Evolutionary conservation across 2,329 filamentous ascomycete species (phyloP).

Genomic region (Sodiomyces alkalinus): DNA sequence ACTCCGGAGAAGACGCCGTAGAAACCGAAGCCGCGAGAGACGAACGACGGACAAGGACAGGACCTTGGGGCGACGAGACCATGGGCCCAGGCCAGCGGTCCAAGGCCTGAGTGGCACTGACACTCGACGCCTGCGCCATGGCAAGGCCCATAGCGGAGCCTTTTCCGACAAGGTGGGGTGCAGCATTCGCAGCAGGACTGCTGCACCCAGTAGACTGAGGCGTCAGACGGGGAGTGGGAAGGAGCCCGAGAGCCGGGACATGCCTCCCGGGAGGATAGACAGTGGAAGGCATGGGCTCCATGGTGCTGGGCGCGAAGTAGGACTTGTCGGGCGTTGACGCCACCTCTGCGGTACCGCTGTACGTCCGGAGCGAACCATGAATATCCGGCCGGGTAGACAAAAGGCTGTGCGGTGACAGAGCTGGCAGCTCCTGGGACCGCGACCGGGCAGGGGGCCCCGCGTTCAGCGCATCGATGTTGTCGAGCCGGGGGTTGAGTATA

Average conservation of each 20-base stretch:
- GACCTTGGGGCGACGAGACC: constrained; percentile 36
- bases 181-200: constrained; percentile 44
- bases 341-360: constrained; percentile 13
- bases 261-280: constrained; percentile 28
- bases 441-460: constrained; percentile 14
- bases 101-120: constrained; percentile 29
- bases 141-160: constrained; percentile 44
- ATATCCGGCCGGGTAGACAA: background rate
- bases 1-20: constrained; percentile 49
- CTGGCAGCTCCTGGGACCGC: constrained; percentile 12
- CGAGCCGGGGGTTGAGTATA: constrained; percentile 38
- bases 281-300: constrained; percentile 33
- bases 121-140: constrained; percentile 37
- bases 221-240: constrained; percentile 44
- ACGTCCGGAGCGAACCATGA: too few species aligned
- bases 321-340: constrained; percentile 26
- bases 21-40: constrained; percentile 49
- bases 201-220: constrained; percentile 38
- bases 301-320: constrained; percentile 23
- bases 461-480: constrained; percentile 40
- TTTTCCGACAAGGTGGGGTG: constrained; percentile 31
- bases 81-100: constrained; percentile 35
- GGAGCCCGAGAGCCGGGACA: constrained; percentile 36
- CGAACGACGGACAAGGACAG: constrained; percentile 37
- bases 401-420: constrained; percentile 15